Percentiles rank a stretch among this genome's conserved stretches.
Evolutionary conservation across 169 alveolate genomes (phyloP).

Genomic region (Cyclospora cayetanensis): DNA sequence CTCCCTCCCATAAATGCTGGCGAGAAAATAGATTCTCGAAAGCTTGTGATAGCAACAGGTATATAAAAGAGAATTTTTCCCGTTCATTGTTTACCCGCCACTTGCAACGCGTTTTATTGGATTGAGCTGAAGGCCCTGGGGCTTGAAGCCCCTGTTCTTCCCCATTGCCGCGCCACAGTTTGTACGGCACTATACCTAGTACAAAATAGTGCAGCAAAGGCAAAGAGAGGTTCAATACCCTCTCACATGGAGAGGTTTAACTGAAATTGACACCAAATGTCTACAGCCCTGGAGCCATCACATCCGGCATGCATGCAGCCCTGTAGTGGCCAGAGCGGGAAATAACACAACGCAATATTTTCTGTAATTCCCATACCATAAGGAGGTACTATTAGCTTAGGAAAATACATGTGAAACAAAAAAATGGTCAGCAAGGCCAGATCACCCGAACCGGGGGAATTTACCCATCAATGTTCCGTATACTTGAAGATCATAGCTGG

Average conservation of each 20-base stretch:
- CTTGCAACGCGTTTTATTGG: slow-evolving; percentile 65
- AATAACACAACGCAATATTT: not conserved
- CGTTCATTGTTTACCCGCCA: slow-evolving; percentile 40
- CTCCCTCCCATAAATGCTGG: no score
- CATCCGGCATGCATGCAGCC: slow-evolving; percentile 16
- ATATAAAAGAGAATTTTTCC: not conserved
- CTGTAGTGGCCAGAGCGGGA: no score
- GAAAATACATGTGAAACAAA: not conserved
- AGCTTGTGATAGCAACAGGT: not conserved
- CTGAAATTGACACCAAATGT: not conserved
- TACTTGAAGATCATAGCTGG: no score
- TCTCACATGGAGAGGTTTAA: not conserved
- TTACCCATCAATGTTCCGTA: no score
- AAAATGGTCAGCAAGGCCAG: no score
- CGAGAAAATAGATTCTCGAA: no score
- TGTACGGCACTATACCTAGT: not conserved
- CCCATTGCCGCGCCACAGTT: slow-evolving; percentile 48
- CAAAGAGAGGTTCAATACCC: not conserved
- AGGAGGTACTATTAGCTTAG: not conserved
- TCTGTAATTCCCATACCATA: not conserved
- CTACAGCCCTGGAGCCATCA: not conserved
- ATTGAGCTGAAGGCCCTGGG: slow-evolving; percentile 71
- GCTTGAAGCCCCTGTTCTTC: slow-evolving; percentile 73
- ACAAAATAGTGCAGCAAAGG: not conserved
- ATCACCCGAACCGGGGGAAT: no score